phyloP scores from a whole-genome alignment of 2,329 filamentous ascomycete species.

The Pseudonectria buxi region DNA sequence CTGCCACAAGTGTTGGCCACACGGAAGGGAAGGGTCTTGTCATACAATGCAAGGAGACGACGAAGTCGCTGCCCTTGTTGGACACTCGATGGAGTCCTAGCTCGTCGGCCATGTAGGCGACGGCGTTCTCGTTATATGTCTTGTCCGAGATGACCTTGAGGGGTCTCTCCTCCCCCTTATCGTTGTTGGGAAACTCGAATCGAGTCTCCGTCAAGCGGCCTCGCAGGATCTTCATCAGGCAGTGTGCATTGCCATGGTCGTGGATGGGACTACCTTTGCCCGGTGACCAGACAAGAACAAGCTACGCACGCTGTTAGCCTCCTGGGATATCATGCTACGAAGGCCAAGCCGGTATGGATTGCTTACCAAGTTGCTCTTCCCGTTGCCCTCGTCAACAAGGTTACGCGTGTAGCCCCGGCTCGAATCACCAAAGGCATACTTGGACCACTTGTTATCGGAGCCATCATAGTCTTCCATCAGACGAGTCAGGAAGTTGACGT shows the following conservation, averaged over 20 bases:
- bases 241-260: conserved; percentile 84
- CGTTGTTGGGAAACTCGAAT: conserved; percentile 61
- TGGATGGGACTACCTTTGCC: conserved; percentile 80
- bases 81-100: conserved; percentile 78
- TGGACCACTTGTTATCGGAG: conserved; percentile 61
- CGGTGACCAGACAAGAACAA: conserved; percentile 84
- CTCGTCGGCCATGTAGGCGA: conserved; percentile 88
- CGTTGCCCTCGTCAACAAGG: conserved; percentile 84
- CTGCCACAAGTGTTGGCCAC: conserved; percentile 23
- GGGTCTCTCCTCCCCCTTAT: conserved; percentile 40
- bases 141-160: conserved; percentile 61
- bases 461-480: conserved; percentile 73
- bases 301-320: conserved; percentile 39
- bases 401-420: conserved; percentile 76
- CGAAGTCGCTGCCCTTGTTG: conserved; percentile 68
- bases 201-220: conserved; percentile 75
- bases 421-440: conserved; percentile 66
- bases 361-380: conserved; percentile 64
- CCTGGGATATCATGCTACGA: not conserved
- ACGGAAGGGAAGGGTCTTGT: conserved; percentile 12
- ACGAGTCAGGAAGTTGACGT: conserved; percentile 61
- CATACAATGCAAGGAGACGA: conserved; percentile 74
- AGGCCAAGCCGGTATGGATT: conserved; percentile 1
- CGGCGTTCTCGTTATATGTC: conserved; percentile 61
- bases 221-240: conserved; percentile 82